A percentile compares a stretch with the other conserved stretches of the same genome.
phyloP scores from a whole-genome alignment of 108 stramenopile genomes.

The Conticribra guillardii region DNA sequence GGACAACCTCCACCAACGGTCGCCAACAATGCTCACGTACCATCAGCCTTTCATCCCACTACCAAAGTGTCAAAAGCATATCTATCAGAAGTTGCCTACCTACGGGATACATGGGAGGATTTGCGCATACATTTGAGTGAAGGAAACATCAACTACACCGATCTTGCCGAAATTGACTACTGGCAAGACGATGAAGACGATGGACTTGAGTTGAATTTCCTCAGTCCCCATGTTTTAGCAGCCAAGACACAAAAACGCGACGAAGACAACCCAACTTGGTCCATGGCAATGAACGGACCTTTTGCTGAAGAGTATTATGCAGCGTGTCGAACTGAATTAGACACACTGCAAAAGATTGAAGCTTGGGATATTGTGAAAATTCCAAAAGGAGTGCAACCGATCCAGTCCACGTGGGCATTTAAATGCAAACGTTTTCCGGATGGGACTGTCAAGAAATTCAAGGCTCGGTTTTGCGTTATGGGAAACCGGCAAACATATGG shows the following conservation, averaged over 20 bases:
- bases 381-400: slow-evolving; percentile 7
- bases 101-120: not conserved
- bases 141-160: not conserved
- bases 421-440: slow-evolving; percentile 51
- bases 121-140: not conserved
- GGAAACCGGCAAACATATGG: slow-evolving; percentile 35
- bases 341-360: slow-evolving; percentile 11
- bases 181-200: not conserved
- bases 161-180: not conserved
- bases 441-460: slow-evolving; percentile 48
- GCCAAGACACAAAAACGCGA: slow-evolving; percentile 37
- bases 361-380: slow-evolving; percentile 25
- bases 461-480: slow-evolving; percentile 51
- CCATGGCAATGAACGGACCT: slow-evolving; percentile 39
- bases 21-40: not conserved
- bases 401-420: slow-evolving; percentile 55
- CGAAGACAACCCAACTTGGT: slow-evolving; percentile 41
- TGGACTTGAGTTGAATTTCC: not conserved
- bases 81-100: too few relatives aligned
- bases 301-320: slow-evolving; percentile 24
- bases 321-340: slow-evolving; percentile 25
- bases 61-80: not conserved
- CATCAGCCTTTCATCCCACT: not conserved
- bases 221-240: slow-evolving; percentile 25
- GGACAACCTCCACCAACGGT: not conserved